These are phyloP conservation scores for Sambucus nigra DNA, from an alignment of 129 eudicot species.

Conservation along the genomic window DNA sequence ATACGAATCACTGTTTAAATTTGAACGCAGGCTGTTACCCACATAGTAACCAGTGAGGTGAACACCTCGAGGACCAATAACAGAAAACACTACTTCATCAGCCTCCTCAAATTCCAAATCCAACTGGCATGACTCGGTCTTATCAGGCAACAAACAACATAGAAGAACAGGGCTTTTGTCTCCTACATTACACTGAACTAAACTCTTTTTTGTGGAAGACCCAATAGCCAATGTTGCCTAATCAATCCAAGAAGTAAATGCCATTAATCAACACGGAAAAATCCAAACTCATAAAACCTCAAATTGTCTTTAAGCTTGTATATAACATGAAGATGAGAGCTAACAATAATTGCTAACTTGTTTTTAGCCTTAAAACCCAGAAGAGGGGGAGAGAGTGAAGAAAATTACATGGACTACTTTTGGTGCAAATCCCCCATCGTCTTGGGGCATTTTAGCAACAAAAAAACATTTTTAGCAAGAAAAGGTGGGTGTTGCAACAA, in stretches of 20 bases:
- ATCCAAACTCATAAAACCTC: background rate
- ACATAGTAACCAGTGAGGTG: slow-evolving; percentile 75
- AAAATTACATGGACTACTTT: too few species aligned
- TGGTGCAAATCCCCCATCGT: background rate
- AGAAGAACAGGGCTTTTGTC: slow-evolving; percentile 68
- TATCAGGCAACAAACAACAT: slow-evolving; percentile 65
- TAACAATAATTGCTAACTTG: too few species aligned
- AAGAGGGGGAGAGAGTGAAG: too few species aligned
- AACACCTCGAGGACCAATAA: slow-evolving; percentile 78
- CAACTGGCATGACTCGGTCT: slow-evolving; percentile 59
- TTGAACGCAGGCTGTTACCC: slow-evolving; percentile 22
- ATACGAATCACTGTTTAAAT: slow-evolving; percentile 57
- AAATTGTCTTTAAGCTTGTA: background rate
- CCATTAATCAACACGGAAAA: background rate
- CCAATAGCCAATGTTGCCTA: slow-evolving; percentile 88
- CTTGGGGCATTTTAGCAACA: background rate
- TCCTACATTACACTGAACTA: slow-evolving; percentile 85
- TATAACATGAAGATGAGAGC: background rate
- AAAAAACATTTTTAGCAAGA: background rate
- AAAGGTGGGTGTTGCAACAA: background rate
- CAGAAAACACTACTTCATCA: slow-evolving; percentile 74
- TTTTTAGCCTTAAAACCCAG: background rate
- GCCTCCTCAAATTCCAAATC: slow-evolving; percentile 84
- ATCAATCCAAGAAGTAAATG: slow-evolving; percentile 1
- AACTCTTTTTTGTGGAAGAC: slow-evolving; percentile 31